Evolutionary conservation across 2,329 filamentous ascomycete genomes (phyloP), one percentile per base, ranked within the genome.

Genomic region (Leptographium wingfieldii): DNA sequence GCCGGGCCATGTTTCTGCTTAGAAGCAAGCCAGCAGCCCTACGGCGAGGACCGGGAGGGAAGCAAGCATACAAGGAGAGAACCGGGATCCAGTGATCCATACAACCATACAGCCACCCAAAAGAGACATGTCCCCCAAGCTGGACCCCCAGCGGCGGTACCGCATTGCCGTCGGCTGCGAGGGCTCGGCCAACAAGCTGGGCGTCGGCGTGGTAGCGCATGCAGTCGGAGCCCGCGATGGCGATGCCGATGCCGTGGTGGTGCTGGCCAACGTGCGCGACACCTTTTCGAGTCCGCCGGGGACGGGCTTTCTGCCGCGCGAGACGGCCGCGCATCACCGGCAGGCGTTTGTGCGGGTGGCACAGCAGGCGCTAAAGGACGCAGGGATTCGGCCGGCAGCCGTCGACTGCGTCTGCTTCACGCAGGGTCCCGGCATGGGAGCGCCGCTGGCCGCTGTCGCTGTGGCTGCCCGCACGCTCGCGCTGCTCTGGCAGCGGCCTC

Each of bases 151-250:
- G 19, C 73, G 68, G 62, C 69, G 63, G 66, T 72, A 75, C 60
- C 78, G 78, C 68, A 77, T 83, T 64, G 78, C 81, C 66, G 73
- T 84, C 64, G 81, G 81, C 65, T 81, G 79, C 70, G 94, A 99
- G 78, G 92, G 94, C 72, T 96, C 90, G 60, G 94, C 94, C 74
- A 99, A 99, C 80, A 99, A 99, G 75, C 84, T 99, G 58, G 94
- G 92, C 66, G 87, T 97, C 61, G 94, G 94, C 69, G 79, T 99
- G 61, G 96, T 99, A 71, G 82, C 84, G 29, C 94, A 97, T 76
- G 79, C 84, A 60, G 61, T 63, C 12, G 59, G 60, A 57, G 49
- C 60, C 33, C 19, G 19, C 16, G 51, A 16, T 12, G n/a, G 12
- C 33, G 43, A 33, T 7, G 14, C 3, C 11, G 73, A 76, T 61